Percentiles rank a stretch among this genome's conserved stretches.
phyloP scores from a whole-genome alignment of 1,139 yeast genomes.

The Cylindricascospora bacillispora region DNA sequence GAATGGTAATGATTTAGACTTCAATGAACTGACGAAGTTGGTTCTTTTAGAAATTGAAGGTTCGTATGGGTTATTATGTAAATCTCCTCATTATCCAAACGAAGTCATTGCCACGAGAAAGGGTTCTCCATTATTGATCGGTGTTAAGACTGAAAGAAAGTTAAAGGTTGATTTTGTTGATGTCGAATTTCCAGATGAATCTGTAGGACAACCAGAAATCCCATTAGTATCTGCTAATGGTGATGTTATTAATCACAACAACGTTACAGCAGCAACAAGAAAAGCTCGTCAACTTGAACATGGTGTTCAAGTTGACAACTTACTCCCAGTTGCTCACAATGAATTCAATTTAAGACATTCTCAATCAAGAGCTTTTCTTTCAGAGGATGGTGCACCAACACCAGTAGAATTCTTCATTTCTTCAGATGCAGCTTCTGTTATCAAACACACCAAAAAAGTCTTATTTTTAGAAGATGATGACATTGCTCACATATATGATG shows the following conservation, averaged over 20 bases:
- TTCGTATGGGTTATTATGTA: constrained; percentile 90
- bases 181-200: constrained; percentile 79
- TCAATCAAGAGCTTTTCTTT: constrained; percentile 82
- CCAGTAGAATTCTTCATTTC: constrained; percentile 95
- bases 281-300: constrained; percentile 13
- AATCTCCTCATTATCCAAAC: constrained; percentile 84
- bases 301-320: constrained; percentile 23
- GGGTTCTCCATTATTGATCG: constrained; percentile 94
- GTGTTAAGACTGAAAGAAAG: constrained; percentile 91
- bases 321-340: constrained; percentile 36
- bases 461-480: constrained; percentile 95
- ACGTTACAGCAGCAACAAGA: constrained; percentile 3
- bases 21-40: constrained; percentile 84
- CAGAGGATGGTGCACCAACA: constrained; percentile 84
- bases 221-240: constrained; percentile 17
- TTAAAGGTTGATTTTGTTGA: constrained; percentile 97
- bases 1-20: constrained; percentile 62
- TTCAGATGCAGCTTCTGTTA: constrained; percentile 96
- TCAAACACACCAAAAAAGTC: constrained; percentile 95
- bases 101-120: constrained; percentile 96
- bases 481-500: constrained; percentile 95
- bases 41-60: constrained; percentile 93
- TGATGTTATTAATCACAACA: constrained; percentile 5
- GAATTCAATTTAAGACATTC: constrained; percentile 58
- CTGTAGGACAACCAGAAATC: constrained; percentile 27